These are phyloP conservation scores for Lodderomyces orthopsilosis DNA, from an alignment of 1,139 yeast species.

Conservation along the genomic window DNA sequence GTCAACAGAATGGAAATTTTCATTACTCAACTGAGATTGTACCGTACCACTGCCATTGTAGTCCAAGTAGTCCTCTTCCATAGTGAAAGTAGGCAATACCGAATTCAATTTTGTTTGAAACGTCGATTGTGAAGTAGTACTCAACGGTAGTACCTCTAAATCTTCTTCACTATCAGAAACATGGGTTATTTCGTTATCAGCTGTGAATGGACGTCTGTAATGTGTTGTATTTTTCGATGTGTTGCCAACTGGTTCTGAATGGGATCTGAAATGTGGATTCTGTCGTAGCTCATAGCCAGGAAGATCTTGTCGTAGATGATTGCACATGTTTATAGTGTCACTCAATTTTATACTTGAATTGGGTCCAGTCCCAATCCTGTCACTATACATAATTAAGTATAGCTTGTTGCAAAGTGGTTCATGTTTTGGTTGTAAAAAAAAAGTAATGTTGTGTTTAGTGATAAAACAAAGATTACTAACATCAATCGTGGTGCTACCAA, in stretches of 20 bases:
- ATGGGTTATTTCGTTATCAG: conserved; percentile 8
- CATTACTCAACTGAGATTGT: conserved; percentile 11
- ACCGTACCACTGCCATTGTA: not conserved
- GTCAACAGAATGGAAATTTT: conserved; percentile 13
- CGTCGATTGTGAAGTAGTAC: conserved; percentile 4
- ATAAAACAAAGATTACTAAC: too few relatives aligned
- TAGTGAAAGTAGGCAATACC: not conserved
- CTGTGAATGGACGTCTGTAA: not conserved
- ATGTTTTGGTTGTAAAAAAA: conserved; percentile 2
- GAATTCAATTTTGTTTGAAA: conserved; percentile 4
- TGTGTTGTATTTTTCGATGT: not conserved
- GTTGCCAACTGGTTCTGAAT: conserved; percentile 1
- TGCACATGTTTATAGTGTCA: not conserved
- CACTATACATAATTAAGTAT: not conserved
- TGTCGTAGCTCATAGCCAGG: not conserved
- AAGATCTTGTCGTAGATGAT: not conserved
- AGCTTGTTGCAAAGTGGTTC: not conserved
- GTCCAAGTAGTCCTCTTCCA: not conserved
- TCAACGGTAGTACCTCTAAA: conserved; percentile 7
- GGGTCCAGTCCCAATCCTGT: not conserved
- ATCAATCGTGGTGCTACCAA: not conserved
- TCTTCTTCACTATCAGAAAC: conserved; percentile 18
- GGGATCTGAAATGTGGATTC: not conserved
- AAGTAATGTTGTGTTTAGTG: not conserved
- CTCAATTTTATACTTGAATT: not conserved